Evolutionary conservation across 371 early-diverging fungal genomes (phyloP).

Genomic region (Mortierella sp.): DNA sequence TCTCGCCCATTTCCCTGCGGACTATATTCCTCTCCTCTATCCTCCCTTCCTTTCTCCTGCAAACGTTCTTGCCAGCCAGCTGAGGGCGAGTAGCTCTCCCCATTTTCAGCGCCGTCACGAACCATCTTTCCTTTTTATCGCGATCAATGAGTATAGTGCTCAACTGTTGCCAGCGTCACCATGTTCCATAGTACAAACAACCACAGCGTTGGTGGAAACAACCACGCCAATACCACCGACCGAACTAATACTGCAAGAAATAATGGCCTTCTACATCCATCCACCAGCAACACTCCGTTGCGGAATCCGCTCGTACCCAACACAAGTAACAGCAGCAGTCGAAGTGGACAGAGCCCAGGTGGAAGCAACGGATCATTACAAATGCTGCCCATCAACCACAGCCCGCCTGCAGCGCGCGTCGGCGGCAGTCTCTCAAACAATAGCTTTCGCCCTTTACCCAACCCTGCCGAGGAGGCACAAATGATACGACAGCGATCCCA

Average conservation of each 20-base stretch:
- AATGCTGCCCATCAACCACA: constrained; percentile 37
- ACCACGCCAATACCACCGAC: no score
- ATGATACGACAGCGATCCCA: constrained; percentile 45
- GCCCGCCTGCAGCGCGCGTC: constrained; percentile 18
- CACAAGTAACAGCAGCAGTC: constrained; percentile 20
- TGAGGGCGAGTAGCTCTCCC: no score
- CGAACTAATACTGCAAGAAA: neutral
- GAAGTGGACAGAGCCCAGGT: constrained; percentile 17
- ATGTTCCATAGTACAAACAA: no score
- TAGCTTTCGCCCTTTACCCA: constrained; percentile 34
- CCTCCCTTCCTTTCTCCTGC: no score
- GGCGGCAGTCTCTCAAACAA: constrained; percentile 19
- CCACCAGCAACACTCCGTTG: neutral
- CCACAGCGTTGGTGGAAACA: no score
- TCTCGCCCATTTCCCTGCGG: no score
- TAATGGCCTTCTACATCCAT: constrained; percentile 13
- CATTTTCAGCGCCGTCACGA: no score
- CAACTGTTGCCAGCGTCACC: no score
- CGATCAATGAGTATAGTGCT: no score
- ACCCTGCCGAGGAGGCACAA: constrained; percentile 43
- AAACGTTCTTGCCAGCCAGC: no score
- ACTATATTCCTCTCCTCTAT: no score
- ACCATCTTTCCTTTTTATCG: no score
- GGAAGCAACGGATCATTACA: constrained; percentile 27
- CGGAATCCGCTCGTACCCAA: constrained; percentile 14